These are phyloP conservation scores for barley (Hordeum vulgare) DNA, from an alignment of 176 grass and related monocot genomes.

Conservation along the genomic window DNA sequence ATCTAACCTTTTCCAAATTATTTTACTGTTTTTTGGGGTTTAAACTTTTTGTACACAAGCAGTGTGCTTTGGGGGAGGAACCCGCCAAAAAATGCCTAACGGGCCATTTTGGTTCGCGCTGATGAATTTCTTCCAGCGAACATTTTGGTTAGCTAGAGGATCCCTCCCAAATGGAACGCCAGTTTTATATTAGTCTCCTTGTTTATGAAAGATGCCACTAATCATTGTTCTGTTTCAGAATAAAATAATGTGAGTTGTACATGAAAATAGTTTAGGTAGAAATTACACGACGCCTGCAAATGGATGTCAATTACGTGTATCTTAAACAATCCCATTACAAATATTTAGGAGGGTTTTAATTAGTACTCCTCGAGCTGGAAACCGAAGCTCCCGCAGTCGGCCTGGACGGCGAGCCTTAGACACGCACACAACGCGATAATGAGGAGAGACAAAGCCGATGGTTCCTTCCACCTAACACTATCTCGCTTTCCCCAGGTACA, in stretches of 20 bases:
- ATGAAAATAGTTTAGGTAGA: neutral
- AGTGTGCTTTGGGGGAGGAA: too few relatives aligned
- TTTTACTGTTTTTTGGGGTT: too few relatives aligned
- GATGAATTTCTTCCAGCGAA: too few relatives aligned
- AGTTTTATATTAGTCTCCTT: too few relatives aligned
- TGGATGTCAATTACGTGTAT: neutral
- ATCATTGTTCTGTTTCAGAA: too few relatives aligned
- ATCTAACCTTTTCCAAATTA: too few relatives aligned
- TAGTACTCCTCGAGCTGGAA: neutral
- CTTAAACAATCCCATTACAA: neutral
- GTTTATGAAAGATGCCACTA: too few relatives aligned
- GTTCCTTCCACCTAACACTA: conserved; percentile 12
- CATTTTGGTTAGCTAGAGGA: too few relatives aligned
- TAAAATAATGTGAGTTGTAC: neutral
- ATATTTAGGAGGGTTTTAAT: neutral
- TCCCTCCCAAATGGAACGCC: too few relatives aligned
- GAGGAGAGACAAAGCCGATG: conserved; percentile 10
- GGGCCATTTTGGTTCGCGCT: too few relatives aligned
- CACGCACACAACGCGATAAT: neutral
- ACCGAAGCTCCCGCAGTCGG: conserved; percentile 3
- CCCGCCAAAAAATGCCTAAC: too few relatives aligned
- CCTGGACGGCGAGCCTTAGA: conserved; percentile 21
- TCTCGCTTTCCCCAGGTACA: conserved; percentile 24
- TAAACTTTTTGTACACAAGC: too few relatives aligned
- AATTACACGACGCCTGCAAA: neutral